Base-by-base conservation (phyloP, 345 rosid species). In the Hibiscus mutabilis region DNA sequence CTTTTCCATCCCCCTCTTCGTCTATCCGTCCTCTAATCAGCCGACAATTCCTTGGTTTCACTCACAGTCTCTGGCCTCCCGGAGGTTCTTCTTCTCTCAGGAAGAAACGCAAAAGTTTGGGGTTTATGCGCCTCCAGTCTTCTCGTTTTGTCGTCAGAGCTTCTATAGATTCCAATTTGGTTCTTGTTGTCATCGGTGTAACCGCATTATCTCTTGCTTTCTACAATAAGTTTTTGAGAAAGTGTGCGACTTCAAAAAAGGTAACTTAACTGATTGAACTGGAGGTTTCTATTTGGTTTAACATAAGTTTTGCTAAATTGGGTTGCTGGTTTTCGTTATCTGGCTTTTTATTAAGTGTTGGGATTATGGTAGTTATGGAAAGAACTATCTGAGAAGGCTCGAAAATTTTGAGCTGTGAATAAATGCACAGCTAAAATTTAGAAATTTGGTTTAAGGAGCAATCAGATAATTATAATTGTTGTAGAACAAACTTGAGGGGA, bases 121-220 rank as follows among this genome's bases (percentile, higher is more conserved):
- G 71, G 27, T 65, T 69, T 68, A 74, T 37, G 25, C 79, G 44
- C 0, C 22, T 49, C 76, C 79, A 66, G 6, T 77, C 89, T 67
- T 76, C 84, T 33, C 75, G 77, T 31, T 77, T 89, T 47, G 62
- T 79, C 22, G 77, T 82, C 72, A 78, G 73, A 71, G 91, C 94
- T 62, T 90, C 96, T 56, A 6, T 85, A 8, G 79, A 74, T 60
- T 66, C 89, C 24, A 79, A 81, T 72, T 74, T 84, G 44, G 73
- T 79, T 61, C 76, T 88, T 29, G 59, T 86, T n/a, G 81, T 84
- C 24, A 88, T 86, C 1, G 90, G 91, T 65, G 87, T 87, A 6
- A 81, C 89, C 29, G 74, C 94, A 1, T 71, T 91, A 64, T 82
- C 88, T 16, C 42, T 88, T 25, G 85, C 89, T 69, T 90, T 78